These are phyloP conservation scores for Rhodotorula kratochvilovae DNA, from an alignment of 768 basidiomycete species.

Conservation along the genomic window DNA sequence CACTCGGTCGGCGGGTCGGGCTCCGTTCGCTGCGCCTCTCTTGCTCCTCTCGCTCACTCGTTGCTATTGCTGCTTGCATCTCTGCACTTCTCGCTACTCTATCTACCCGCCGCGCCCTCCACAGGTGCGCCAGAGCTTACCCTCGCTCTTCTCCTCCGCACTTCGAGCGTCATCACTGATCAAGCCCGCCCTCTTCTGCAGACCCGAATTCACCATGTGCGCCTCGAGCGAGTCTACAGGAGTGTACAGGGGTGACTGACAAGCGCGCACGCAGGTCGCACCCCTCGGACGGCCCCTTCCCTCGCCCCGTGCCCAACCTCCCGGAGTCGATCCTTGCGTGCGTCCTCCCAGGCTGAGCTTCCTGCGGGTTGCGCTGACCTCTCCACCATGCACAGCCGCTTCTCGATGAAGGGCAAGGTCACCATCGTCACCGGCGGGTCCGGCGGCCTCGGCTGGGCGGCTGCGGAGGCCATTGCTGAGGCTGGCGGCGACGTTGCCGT, in stretches of 20 bases:
- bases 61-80: no score
- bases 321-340: constrained; percentile 13
- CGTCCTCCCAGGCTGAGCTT: not conserved
- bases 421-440: constrained; percentile 32
- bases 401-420: constrained; percentile 34
- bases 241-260: not conserved
- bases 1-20: no score
- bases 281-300: constrained; percentile 27
- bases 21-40: no score
- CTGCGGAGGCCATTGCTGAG: constrained; percentile 29
- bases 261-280: constrained; percentile 5
- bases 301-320: constrained; percentile 23
- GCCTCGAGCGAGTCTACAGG: not conserved
- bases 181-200: not conserved
- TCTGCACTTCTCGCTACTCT: no score
- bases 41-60: no score
- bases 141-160: not conserved
- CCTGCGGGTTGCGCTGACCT: not conserved
- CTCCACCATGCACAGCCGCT: not conserved
- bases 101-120: no score
- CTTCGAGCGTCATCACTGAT: not conserved
- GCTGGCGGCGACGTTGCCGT: constrained; percentile 45
- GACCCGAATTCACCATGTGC: not conserved
- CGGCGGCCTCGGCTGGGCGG: constrained; percentile 27
- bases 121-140: not conserved